Evolutionary conservation across 1,139 yeast species (phyloP).

Genomic region (Scheffersomyces segobiensis): DNA sequence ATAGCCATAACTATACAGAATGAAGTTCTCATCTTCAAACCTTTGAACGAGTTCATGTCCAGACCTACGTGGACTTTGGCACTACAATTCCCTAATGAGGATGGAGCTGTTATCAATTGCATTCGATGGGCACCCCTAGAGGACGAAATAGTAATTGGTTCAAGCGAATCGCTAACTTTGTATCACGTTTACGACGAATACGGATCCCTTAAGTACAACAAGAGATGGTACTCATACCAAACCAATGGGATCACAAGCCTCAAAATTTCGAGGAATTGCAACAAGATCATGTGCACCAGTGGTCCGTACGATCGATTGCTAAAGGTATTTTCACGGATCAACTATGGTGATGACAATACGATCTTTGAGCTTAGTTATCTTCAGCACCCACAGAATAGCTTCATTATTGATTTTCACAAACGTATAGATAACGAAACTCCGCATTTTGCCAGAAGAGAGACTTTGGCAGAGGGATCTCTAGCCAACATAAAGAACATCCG

Average conservation of each 20-base stretch:
- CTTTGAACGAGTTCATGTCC: constrained; percentile 44
- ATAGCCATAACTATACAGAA: constrained; percentile 47
- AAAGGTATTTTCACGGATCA: constrained; percentile 77
- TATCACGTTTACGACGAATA: constrained; percentile 53
- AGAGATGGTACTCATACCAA: constrained; percentile 58
- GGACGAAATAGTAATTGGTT: constrained; percentile 64
- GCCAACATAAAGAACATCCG: constrained; percentile 42
- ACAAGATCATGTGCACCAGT: constrained; percentile 59
- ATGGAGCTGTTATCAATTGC: constrained; percentile 41
- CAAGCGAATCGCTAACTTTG: constrained; percentile 48
- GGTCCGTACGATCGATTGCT: constrained; percentile 64
- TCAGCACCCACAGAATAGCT: constrained; percentile 53
- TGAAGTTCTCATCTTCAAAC: constrained; percentile 39
- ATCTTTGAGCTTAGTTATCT: constrained; percentile 72
- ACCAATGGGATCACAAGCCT: constrained; percentile 58
- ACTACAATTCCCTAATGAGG: constrained; percentile 20
- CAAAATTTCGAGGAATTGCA: constrained; percentile 63
- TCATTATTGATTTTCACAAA: constrained; percentile 45
- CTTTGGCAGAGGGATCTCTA: constrained; percentile 29
- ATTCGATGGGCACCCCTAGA: constrained; percentile 66
- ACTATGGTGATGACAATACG: constrained; percentile 65
- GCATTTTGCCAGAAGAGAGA: background rate
- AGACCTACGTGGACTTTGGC: constrained; percentile 50
- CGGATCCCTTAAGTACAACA: constrained; percentile 31
- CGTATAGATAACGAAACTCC: constrained; percentile 3